A percentile compares a stretch with the other conserved stretches of the same genome.
Conservation (phyloP, 371 early-diverging fungal species). For the Syncephalastrum sp. region DNA sequence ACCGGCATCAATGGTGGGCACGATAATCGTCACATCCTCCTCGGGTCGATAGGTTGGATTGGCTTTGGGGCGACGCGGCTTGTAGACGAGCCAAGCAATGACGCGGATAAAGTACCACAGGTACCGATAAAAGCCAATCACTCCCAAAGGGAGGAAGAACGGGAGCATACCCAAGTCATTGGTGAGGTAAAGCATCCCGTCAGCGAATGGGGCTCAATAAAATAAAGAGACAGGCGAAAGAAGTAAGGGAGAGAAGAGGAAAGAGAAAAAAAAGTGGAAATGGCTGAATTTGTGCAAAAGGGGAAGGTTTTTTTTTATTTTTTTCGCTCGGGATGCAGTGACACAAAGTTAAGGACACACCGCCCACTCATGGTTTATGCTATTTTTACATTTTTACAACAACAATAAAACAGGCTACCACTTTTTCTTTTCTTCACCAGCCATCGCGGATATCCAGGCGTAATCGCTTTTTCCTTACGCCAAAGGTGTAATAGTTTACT, state of each 20-base stretch:
- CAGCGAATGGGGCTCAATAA: neutral
- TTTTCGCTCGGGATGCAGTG: neutral
- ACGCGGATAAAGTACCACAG: slow-evolving; percentile 66
- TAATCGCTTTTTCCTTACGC: too few species aligned
- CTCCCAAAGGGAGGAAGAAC: slow-evolving; percentile 66
- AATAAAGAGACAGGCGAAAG: neutral
- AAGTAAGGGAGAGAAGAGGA: neutral
- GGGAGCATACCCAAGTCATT: slow-evolving; percentile 55
- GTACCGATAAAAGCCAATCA: slow-evolving; percentile 70
- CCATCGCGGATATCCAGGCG: too few species aligned
- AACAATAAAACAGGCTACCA: too few species aligned
- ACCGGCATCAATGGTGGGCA: slow-evolving; percentile 74
- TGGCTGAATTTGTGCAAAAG: slow-evolving; percentile 2
- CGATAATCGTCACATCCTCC: slow-evolving; percentile 67
- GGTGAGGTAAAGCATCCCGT: slow-evolving; percentile 64
- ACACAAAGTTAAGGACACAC: too few species aligned
- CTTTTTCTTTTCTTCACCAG: too few species aligned
- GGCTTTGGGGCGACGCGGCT: slow-evolving; percentile 44
- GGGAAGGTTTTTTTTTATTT: slow-evolving; percentile 6
- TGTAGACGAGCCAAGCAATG: slow-evolving; percentile 48
- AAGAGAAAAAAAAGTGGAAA: neutral
- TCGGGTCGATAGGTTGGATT: slow-evolving; percentile 50
- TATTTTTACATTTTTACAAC: too few species aligned
- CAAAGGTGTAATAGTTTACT: too few species aligned
- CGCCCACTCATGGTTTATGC: too few species aligned